phyloP scores from a whole-genome alignment of 441 rosid genomes.

The Adansonia gregorii region DNA sequence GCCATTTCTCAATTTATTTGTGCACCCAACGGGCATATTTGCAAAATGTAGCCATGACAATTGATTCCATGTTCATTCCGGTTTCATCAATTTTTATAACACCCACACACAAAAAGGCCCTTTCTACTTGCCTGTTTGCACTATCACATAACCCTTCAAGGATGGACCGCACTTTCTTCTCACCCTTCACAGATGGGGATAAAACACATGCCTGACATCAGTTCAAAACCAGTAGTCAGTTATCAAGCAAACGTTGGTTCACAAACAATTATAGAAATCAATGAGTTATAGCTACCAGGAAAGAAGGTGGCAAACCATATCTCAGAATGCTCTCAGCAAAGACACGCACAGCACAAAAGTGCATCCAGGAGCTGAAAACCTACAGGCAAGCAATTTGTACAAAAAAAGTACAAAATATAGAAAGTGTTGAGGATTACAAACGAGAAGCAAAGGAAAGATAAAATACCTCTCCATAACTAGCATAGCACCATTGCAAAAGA shows the following conservation, averaged over 20 bases:
- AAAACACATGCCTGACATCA: conserved; percentile 82
- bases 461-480: conserved; percentile 93
- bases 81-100: not conserved
- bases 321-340: conserved; percentile 97
- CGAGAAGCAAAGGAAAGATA: not conserved
- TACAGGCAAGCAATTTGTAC: conserved; percentile 40
- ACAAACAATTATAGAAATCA: conserved; percentile 16
- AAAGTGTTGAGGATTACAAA: not conserved
- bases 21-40: not conserved
- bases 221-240: conserved; percentile 32
- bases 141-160: conserved; percentile 80
- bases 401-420: not conserved
- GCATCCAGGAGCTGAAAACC: conserved; percentile 99
- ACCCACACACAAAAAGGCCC: conserved; percentile 11
- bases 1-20: not conserved
- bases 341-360: conserved; percentile 92
- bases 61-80: not conserved
- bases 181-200: conserved; percentile 78
- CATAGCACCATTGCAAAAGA: conserved; percentile 97
- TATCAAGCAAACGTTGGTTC: conserved; percentile 22
- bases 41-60: not conserved
- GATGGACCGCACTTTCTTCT: conserved; percentile 92
- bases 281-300: conserved; percentile 64
- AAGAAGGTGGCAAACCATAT: conserved; percentile 95
- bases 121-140: conserved; percentile 71